Evolutionary conservation across 202 grass and related monocot species (phyloP), one percentile per base, ranked within the genome.

Genomic region (Panicum hallii): DNA sequence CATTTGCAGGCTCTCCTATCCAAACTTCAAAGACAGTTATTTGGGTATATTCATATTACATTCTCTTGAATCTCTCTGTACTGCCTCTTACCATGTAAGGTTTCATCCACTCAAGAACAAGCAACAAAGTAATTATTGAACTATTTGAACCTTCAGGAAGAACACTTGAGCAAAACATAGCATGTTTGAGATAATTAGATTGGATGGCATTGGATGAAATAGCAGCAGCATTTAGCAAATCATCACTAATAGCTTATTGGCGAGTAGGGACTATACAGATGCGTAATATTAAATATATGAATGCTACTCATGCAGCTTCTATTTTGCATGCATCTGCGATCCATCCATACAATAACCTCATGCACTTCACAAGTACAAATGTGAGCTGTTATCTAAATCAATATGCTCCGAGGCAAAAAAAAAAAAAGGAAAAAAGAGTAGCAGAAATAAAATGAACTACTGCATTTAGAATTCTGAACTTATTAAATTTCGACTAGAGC

Each of bases 141-240:
- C 36, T 57, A 86, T 81, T 54, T 81, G 40, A 74, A 58, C 64
- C 40, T 67, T 49, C 30, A 70, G 12, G 4, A 4, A n/a, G 45
- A 66, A 55, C 5, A 1, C 7, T 64, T 79, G 64, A 46, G 28
- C 32, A 32, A 12, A 64, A 16, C 77, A 81, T 54, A 38, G 9
- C 19, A 82, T 32, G 20, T 79, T 60, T 70, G 34, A 67, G 44
- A 78, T 78, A 52, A 60, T 46, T 42, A 6, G 67, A 68, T 20
- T 23, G 12, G 72, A 67, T 3, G 63, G 12, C 2, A 2, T 13
- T 53, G 1, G 16, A 41, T 67, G 8, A 26, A 48, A 77, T 41
- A 77, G 65, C 26, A 63, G 14, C 0, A 28, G 11, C n/a, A n/a
- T 67, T 73, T 67, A 74, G n/a, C 30, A 48, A 86, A 86, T 78